Conservation (phyloP, 2,329 filamentous ascomycete species). For the Penicillium corylophilum region DNA sequence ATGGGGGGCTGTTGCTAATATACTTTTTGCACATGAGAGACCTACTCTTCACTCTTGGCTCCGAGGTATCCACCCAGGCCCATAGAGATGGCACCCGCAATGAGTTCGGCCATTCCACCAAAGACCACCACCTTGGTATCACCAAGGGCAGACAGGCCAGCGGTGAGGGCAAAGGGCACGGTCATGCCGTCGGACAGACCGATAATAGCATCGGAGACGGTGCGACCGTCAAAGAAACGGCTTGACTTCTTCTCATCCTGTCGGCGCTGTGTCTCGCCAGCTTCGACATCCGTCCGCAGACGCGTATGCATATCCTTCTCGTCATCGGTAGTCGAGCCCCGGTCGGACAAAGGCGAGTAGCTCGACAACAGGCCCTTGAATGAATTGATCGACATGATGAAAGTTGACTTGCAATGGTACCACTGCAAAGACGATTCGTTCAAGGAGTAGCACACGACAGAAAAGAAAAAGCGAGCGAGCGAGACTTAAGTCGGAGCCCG, state of each 20-base stretch:
- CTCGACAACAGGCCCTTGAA: conserved; percentile 30
- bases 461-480: background rate
- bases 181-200: conserved; percentile 77
- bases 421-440: background rate
- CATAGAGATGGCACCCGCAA: conserved; percentile 75
- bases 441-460: background rate
- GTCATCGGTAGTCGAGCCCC: conserved; percentile 20
- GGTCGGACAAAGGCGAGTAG: conserved; percentile 27
- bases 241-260: conserved; percentile 25
- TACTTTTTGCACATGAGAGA: background rate
- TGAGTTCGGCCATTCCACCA: conserved; percentile 71
- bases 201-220: conserved; percentile 63
- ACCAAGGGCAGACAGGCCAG: conserved; percentile 63
- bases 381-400: conserved; percentile 32
- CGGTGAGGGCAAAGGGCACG: conserved; percentile 75
- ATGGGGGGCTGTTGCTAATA: background rate
- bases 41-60: conserved; percentile 49
- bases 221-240: conserved; percentile 36
- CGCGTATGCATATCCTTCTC: conserved; percentile 28
- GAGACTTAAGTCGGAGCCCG: conserved; percentile 5
- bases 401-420: background rate
- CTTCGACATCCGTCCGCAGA: conserved; percentile 19
- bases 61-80: conserved; percentile 72
- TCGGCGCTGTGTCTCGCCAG: conserved; percentile 6
- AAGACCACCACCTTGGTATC: conserved; percentile 67